phyloP scores from a whole-genome alignment of 495 filamentous ascomycete species.

The Neurospora sp. region DNA sequence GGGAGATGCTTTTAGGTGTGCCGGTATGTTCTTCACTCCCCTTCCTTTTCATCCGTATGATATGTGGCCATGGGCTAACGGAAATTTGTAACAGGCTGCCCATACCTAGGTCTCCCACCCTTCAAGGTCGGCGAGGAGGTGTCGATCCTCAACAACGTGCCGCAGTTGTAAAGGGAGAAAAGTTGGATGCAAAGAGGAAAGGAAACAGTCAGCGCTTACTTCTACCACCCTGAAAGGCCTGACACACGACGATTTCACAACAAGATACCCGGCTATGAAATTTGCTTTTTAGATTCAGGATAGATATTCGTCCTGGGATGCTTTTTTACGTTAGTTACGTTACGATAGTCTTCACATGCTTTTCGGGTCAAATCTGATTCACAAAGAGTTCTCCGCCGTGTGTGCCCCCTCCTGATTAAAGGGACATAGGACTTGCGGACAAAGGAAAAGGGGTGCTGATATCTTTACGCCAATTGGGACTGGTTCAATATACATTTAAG shows the following conservation, averaged over 20 bases:
- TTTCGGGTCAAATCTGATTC: no score
- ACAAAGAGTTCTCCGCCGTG: no score
- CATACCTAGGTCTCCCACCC: conserved; percentile 85
- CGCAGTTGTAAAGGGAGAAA: conserved; percentile 55
- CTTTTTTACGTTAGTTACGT: not conserved
- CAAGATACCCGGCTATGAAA: not conserved
- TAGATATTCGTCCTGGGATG: not conserved
- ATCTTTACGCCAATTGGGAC: not conserved
- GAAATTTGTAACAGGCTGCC: conserved; percentile 53
- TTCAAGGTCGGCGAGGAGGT: conserved; percentile 98
- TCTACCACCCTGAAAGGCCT: not conserved
- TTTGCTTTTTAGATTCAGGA: not conserved
- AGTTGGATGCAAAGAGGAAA: not conserved
- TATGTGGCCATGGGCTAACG: not conserved
- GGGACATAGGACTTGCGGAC: not conserved
- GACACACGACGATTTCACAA: not conserved
- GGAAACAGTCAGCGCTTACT: not conserved
- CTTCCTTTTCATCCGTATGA: not conserved
- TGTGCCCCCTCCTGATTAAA: no score
- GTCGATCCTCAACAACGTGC: conserved; percentile 69
- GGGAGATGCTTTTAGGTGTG: conserved; percentile 77
- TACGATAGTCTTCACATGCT: no score
- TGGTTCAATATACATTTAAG: not conserved
- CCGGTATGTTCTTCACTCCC: conserved; percentile 16
- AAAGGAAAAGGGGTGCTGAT: not conserved